Base-by-base conservation (phyloP, 2,329 filamentous ascomycete species). In the Zopfia rhizophila region DNA sequence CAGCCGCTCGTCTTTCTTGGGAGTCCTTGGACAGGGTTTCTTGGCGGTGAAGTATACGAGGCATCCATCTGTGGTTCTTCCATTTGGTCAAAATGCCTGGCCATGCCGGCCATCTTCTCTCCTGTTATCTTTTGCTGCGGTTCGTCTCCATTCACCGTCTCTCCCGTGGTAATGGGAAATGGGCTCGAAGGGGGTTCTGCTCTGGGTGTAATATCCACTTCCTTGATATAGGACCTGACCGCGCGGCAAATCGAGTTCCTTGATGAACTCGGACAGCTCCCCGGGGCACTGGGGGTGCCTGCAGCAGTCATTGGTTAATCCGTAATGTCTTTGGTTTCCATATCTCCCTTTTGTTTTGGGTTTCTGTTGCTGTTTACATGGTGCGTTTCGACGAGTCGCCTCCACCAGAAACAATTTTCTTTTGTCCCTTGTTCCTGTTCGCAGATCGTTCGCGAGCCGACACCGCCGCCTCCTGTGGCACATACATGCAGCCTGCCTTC, bases 1-100 rank as follows among this genome's bases (percentile, higher is more conserved):
- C 56, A 58, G 58, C 58, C 58, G 56, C 60, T 63, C 48, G 51
- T 65, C 56, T 53, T 44, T 55, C 56, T 45, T 57, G 46, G 59
- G 56, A 58, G 48, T 65, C 57, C 43, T 54, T 22, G 58, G 55
- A 46, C 50, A 45, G 38, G 46, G 6, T 53, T 46, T 63, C 52
- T 59, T 56, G 55, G 63, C 56, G 51, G 50, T 44, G 53, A 50
- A 52, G 54, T 57, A 56, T 45, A 53, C 56, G 53, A 48, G 50
- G 53, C 32, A 49, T n/a, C n/a, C n/a, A n/a, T 51, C 38, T 52
- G 49, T 32, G 42, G 39, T 29, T 47, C 40, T 33, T 56, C 40
- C 48, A 37, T 49, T 53, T 40, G 51, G 46, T 53, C 48, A 62
- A 58, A 56, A 60, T 35, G 47, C 47, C 51, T 42, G 48, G 45